Evolutionary conservation across 805 yeast genomes (phyloP), one percentile per base, ranked within the genome.

Genomic region (Metschnikowia dekortorum): DNA sequence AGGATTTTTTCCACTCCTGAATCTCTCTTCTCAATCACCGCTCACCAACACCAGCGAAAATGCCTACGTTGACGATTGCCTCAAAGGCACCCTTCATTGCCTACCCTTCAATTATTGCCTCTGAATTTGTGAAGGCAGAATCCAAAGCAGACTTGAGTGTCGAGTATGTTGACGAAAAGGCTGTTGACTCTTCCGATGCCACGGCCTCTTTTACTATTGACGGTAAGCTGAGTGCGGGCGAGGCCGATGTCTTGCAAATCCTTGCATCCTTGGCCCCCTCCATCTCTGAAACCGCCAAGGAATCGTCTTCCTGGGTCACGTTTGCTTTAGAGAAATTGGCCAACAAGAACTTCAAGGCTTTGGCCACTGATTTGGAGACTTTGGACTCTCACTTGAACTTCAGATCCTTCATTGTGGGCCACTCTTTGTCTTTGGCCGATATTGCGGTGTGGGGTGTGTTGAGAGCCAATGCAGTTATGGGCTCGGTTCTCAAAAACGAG

Each of bases 391-490:
- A 85, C 68, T 78, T 92, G 69, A 89, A 89, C 78, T 82, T 87
- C 76, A 82, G 96, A 65, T 81, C 97, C 7, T 91, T 81, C 65
- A 66, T 89, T 48, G 69, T 80, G 49, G 96, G 94, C 37, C 78
- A 83, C 69, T 58, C 73, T n/a, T 72, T 79, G 54, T 74, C 95
- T 11, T 68, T 83, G 40, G 94, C 96, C 47, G 99, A 92, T 70
- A 75, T 89, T 53, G 87, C 92, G 13, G 77, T 87, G 18, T 92
- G 97, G 97, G 97, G 97, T 69, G 88, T 86, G 44, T 76, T 92
- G 59, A 83, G 97, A 73, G 88, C 96, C 55, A 92, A 94, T 68
- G 89, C 96, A 48, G 85, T 92, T 66, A 88, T 91, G 76, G 96
- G 94, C 26, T 87, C 96, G 14, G 85, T 89, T 56, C 80, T 90